A percentile compares a stretch with the other conserved stretches of the same genome.
Conservation (phyloP, 2,329 filamentous ascomycete species). For the Cadophora luteo-olivacea region DNA sequence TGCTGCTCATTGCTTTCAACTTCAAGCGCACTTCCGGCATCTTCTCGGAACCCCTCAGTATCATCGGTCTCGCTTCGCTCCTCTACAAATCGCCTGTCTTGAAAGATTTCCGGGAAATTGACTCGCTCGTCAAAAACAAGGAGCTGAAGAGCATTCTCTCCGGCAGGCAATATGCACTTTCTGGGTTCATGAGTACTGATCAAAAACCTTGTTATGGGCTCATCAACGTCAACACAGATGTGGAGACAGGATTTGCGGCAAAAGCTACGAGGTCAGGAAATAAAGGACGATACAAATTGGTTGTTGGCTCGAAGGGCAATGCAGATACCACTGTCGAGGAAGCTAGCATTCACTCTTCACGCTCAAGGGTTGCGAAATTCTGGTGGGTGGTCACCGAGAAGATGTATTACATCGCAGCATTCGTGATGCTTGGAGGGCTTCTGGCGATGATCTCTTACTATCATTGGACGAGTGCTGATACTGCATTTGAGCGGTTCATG, state of each 20-base stretch:
- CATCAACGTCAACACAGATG: constrained; percentile 26
- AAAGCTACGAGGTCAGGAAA: constrained; percentile 3
- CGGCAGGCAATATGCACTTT: constrained; percentile 23
- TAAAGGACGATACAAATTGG: constrained; percentile 8
- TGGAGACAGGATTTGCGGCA: constrained; percentile 23
- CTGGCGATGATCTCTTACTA: constrained; percentile 50
- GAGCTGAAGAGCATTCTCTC: constrained; percentile 24
- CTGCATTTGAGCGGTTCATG: constrained; percentile 49
- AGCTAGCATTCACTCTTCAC: constrained; percentile 1
- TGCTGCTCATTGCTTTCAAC: constrained; percentile 27
- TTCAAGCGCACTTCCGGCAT: constrained; percentile 34
- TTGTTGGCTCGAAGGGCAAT: background rate
- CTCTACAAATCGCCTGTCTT: constrained; percentile 36
- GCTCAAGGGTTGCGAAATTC: background rate
- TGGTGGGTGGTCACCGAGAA: constrained; percentile 25
- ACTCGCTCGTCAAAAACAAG: constrained; percentile 22
- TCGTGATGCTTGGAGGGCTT: constrained; percentile 33
- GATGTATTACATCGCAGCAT: constrained; percentile 21
- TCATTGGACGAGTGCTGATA: constrained; percentile 45
- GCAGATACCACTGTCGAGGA: background rate
- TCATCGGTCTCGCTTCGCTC: constrained; percentile 34
- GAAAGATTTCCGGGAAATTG: constrained; percentile 31
- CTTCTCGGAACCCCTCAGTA: constrained; percentile 38
- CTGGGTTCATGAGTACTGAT: constrained; percentile 21
- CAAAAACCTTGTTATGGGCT: constrained; percentile 28